Evolutionary conservation across 179 eudicot species (phyloP), one percentile per base, ranked within the genome.

Genomic region (Heliamphora pulchella): DNA sequence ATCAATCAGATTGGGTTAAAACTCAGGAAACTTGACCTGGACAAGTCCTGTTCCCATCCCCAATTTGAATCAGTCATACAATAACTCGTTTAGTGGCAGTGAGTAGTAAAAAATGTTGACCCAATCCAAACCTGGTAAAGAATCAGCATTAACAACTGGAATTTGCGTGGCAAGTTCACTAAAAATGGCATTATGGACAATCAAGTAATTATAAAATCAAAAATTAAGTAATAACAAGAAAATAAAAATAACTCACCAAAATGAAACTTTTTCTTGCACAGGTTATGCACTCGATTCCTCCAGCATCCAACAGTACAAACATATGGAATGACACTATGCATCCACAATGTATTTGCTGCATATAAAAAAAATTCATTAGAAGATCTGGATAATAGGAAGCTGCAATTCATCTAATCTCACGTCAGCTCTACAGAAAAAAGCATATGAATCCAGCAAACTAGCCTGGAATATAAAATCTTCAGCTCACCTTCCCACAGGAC

Each of bases 291-390:
- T 90, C 89, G 77, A 93, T 87, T 62, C 97, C 97, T 51, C 97
- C 97, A 75, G 89, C 91, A 88, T 93, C 97, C 88, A 93, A 82
- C 80, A 91, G 82, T 11, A 87, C 86, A 81, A 89, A 93, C 83
- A 86, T 82, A 87, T 93, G 92, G 76, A 87, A 81, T 48, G 97
- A 91, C 59, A 88, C 93, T 74, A 93, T 89, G 72, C 97, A 93
- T 73, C 97, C 97, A 83, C 97, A 93, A 81, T 93, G 97, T 64
- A 93, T 90, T 83, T 87, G 87, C 97, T 93, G 92, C 90, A 88
- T 43, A 41, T 2, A 64, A 64, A 20, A 64, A 20, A 20, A 64
- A 17, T 10, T 64, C 8, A 7, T n/a, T 20, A 43, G 41, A 64
- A 7, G 68, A 64, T 41, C 13, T 7, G 20, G 58, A 66, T 6